Percentiles rank a stretch among this genome's conserved stretches.
These are phyloP conservation scores for Magnusiomyces tetraspermus DNA, from an alignment of 1,139 yeast genomes.

Conservation along the genomic window DNA sequence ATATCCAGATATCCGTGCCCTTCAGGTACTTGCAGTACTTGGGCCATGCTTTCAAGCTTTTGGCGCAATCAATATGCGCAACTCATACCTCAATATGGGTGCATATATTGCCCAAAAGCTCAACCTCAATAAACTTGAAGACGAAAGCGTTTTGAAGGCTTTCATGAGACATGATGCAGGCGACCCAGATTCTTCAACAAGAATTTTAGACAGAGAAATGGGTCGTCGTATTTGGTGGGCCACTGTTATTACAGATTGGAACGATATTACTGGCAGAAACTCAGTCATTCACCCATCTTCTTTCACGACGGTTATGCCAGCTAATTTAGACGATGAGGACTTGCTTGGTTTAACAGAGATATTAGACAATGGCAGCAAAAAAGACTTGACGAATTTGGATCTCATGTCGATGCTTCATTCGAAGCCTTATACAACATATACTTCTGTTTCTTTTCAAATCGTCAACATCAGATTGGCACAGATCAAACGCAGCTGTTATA, in stretches of 20 bases:
- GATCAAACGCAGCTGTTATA: slow-evolving; percentile 11
- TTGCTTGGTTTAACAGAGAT: slow-evolving; percentile 6
- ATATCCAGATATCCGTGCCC: slow-evolving; percentile 26
- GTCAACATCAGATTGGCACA: slow-evolving; percentile 7
- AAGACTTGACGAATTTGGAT: neutral
- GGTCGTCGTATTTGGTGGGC: slow-evolving; percentile 34
- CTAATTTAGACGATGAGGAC: slow-evolving; percentile 16
- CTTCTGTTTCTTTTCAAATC: slow-evolving; percentile 1
- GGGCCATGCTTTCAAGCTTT: slow-evolving; percentile 28
- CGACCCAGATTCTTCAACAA: slow-evolving; percentile 12
- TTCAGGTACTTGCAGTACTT: slow-evolving; percentile 30
- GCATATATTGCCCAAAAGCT: slow-evolving; percentile 29
- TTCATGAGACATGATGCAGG: slow-evolving; percentile 9
- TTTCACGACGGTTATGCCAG: slow-evolving; percentile 28
- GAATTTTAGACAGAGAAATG: slow-evolving; percentile 24
- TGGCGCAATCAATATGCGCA: slow-evolving; percentile 31
- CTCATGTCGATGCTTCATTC: neutral
- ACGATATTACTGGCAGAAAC: slow-evolving; percentile 28
- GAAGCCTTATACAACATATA: neutral
- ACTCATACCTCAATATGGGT: slow-evolving; percentile 25
- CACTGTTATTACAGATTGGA: slow-evolving; percentile 33
- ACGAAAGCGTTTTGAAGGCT: slow-evolving; percentile 11
- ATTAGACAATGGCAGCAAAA: neutral
- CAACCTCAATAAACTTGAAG: slow-evolving; percentile 23
- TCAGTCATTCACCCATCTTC: slow-evolving; percentile 22